Base-by-base conservation (phyloP, 1,139 yeast genomes). In the Saccharomyces pastorianus region DNA sequence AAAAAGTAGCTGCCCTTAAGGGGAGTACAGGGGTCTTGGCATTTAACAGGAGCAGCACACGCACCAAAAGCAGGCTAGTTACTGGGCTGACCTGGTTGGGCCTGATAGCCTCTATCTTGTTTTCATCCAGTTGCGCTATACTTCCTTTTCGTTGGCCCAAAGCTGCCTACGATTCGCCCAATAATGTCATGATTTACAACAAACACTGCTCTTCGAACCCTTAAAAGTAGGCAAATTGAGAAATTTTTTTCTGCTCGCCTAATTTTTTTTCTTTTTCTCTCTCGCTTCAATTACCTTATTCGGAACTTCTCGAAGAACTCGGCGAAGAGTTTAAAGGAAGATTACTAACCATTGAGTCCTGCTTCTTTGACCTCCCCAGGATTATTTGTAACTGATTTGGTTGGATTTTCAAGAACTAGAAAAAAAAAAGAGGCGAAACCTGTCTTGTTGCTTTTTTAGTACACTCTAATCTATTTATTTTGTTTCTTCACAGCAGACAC, bases 271-370 rank as follows among this genome's bases (percentile, higher is more conserved):
- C 1, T 20, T 20, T 20, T 1, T 20, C 23, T 38, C 6, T 38
- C 26, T 17, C 44, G 25, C 11, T 38, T 38, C 44, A 11, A 38
- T 38, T 38, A 20, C 44, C 44, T 38, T 20, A 38, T 38, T 38
- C 3, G 44, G 44, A 38, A 38, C 44, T 38, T 38, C 44, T 38
- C 44, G 44, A 38, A 38, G 44, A 38, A 38, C 44, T 38, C 44
- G 44, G 44, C 44, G 6, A 38, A 38, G 44, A 38, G 23, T 6
- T 11, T 17, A 38, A 17, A 38, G 44, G 23, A 2, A 38, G 44
- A 38, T 38, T 38, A 17, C 44, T 38, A 13, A 38, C 44, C 44
- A 38, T 38, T 4, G 25, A 17, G 44, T 11, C 8, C 11, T 38
- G 44, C 11, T 38, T 38, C 23, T 17, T 38, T 38, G 26, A 4